These are phyloP conservation scores for Erucastrum elatum DNA, from an alignment of 345 rosid genomes.

Conservation along the genomic window DNA sequence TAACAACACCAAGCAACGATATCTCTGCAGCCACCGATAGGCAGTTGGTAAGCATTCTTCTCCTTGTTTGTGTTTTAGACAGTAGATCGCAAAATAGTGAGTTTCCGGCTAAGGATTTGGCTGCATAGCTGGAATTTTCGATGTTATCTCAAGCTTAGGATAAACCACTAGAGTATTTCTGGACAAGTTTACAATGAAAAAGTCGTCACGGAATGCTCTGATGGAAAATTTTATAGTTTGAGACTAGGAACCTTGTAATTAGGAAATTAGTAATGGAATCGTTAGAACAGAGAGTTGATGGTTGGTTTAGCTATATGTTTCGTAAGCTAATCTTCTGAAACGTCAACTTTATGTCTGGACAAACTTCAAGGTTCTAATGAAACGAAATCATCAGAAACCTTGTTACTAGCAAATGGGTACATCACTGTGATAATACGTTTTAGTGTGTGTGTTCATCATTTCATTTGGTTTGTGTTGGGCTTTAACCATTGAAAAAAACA, in stretches of 20 bases:
- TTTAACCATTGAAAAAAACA: too few species aligned
- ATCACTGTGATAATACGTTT: not conserved
- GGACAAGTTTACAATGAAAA: not conserved
- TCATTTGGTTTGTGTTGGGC: not conserved
- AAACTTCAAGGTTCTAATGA: not conserved
- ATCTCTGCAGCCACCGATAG: constrained; percentile 79
- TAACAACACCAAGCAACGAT: constrained; percentile 71
- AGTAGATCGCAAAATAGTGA: not conserved
- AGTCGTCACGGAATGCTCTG: not conserved
- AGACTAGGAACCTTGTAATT: not conserved
- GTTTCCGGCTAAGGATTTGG: not conserved
- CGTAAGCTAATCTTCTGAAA: not conserved
- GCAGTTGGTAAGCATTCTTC: constrained; percentile 65
- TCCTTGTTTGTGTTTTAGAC: not conserved
- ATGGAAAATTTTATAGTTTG: not conserved
- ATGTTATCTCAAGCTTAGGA: not conserved
- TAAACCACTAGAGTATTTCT: not conserved
- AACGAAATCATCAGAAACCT: not conserved
- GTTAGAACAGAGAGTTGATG: not conserved
- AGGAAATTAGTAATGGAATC: not conserved
- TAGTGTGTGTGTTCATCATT: not conserved
- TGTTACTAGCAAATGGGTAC: not conserved
- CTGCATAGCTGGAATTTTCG: not conserved
- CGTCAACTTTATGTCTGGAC: not conserved
- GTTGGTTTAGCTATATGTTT: not conserved